A percentile compares a stretch with the other conserved stretches of the same genome.
Conservation (phyloP, 208 protist species). For the Leishmania mexicana region DNA sequence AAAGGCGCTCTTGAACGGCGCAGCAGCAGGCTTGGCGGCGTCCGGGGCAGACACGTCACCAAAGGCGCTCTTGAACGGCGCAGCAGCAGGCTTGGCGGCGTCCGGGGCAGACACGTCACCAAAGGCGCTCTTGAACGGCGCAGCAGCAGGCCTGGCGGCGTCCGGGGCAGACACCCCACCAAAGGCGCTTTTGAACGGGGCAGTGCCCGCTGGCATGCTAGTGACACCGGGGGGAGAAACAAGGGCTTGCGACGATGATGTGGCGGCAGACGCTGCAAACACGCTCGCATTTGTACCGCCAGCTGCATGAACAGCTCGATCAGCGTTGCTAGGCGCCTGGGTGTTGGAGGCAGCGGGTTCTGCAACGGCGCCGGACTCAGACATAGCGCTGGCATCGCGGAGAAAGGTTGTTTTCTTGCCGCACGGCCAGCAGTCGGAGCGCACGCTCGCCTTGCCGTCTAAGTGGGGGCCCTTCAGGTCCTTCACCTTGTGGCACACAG, state of each 20-base stretch:
- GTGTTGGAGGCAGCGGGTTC: no score
- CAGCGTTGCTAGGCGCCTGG: no score
- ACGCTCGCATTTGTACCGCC: no score
- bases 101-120: not conserved
- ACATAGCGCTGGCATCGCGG: not conserved
- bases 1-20: no score
- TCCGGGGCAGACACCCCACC: no score
- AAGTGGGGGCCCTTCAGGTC: constrained; percentile 2
- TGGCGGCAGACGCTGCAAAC: no score
- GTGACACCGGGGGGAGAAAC: not conserved
- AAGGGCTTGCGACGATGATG: not conserved
- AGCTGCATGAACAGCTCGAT: no score
- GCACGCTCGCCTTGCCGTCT: not conserved
- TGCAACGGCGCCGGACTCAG: no score
- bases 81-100: not conserved
- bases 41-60: not conserved
- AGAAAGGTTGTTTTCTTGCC: not conserved
- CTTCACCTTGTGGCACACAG: constrained; percentile 1
- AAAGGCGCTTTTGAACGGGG: no score
- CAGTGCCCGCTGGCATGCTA: not conserved
- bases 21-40: not conserved
- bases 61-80: not conserved
- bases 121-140: not conserved
- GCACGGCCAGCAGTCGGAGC: constrained; percentile 2
- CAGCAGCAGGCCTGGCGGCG: no score